Conservation (phyloP, 2,329 filamentous ascomycete genomes). For the Pseudocercospora musae region DNA sequence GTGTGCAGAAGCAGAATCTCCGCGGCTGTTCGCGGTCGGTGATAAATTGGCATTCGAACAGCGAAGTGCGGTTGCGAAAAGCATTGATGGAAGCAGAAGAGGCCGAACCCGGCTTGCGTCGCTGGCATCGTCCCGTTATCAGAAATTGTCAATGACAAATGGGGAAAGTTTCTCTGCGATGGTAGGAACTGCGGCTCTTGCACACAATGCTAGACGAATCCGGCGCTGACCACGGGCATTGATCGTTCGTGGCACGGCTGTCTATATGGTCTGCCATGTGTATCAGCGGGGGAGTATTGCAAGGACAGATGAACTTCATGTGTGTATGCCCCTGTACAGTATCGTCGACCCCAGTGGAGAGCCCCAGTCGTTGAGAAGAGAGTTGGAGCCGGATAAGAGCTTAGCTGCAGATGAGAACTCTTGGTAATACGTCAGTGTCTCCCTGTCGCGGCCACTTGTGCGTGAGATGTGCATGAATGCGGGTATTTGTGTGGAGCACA, state of each 20-base stretch:
- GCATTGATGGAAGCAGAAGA: neutral
- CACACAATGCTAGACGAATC: neutral
- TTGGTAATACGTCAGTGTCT: slow-evolving; percentile 12
- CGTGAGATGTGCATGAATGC: neutral
- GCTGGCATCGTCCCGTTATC: neutral
- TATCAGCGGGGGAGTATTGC: neutral
- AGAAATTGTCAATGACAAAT: neutral
- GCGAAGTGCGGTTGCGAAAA: neutral
- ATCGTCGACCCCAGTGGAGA: neutral
- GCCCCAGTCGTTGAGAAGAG: neutral
- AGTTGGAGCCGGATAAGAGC: slow-evolving; percentile 2
- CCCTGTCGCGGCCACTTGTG: neutral
- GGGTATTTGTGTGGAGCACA: neutral
- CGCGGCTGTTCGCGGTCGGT: neutral
- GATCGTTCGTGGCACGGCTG: neutral
- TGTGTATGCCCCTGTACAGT: no score
- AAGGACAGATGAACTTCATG: no score
- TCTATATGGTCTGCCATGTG: neutral
- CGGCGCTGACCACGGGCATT: neutral
- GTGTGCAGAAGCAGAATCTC: neutral
- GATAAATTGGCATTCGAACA: no score
- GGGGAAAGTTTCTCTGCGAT: neutral
- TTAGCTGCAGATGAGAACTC: slow-evolving; percentile 7
- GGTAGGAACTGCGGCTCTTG: neutral
- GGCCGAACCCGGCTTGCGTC: neutral